These are phyloP conservation scores for Graphiopsis chlorocephala DNA, from an alignment of 2,329 filamentous ascomycete genomes.

Conservation along the genomic window DNA sequence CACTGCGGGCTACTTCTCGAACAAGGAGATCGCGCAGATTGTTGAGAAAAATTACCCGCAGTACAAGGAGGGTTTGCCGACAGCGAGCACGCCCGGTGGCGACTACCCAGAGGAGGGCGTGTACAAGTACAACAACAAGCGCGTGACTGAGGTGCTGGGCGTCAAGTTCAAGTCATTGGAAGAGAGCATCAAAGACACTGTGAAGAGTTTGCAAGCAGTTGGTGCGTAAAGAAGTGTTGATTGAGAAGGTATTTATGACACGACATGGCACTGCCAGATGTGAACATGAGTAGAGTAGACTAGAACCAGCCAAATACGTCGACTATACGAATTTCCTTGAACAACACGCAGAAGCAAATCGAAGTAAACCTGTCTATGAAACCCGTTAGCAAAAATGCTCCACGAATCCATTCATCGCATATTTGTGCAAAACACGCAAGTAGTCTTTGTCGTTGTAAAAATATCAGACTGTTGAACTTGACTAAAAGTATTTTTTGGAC, in stretches of 20 bases:
- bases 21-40: conserved; percentile 57
- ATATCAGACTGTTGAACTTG: conserved; percentile 57
- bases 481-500: conserved; percentile 36
- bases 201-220: conserved; percentile 60
- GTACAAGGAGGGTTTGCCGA: conserved; percentile 50
- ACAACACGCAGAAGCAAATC: no score
- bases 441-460: background rate
- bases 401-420: background rate
- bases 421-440: background rate
- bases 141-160: conserved; percentile 56
- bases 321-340: background rate
- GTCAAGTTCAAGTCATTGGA: conserved; percentile 59
- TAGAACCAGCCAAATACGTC: background rate
- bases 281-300: background rate
- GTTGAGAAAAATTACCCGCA: conserved; percentile 57
- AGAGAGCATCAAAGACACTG: conserved; percentile 59
- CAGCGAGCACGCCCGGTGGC: conserved; percentile 39
- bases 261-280: background rate
- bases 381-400: background rate
- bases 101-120: conserved; percentile 49
- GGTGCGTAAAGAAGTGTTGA: conserved; percentile 38
- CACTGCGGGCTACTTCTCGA: conserved; percentile 59
- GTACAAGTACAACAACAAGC: conserved; percentile 56
- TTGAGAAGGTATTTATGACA: background rate
- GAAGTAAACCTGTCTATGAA: background rate